Conservation (phyloP, 441 rosid species). For the Croton setiger region DNA sequence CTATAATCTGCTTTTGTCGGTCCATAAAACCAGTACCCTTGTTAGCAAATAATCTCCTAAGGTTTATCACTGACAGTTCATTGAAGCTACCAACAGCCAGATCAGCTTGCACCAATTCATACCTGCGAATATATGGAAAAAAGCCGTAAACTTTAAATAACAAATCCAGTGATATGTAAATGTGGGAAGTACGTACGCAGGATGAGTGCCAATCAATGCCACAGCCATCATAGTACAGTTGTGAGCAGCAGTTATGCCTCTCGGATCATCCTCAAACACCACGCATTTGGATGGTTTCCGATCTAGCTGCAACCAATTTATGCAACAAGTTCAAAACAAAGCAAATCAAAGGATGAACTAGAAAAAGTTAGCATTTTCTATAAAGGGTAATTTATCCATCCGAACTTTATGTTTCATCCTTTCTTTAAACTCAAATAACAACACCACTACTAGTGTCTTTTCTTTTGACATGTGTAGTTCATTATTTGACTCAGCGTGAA, state of each 20-base stretch:
- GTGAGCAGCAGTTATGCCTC: slow-evolving; percentile 92
- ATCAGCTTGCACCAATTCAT: slow-evolving; percentile 92
- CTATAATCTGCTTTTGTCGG: slow-evolving; percentile 72
- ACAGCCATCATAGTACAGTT: slow-evolving; percentile 99
- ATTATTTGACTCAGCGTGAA: neutral
- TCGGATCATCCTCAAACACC: slow-evolving; percentile 88
- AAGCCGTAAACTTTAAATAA: too few relatives aligned
- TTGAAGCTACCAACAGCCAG: slow-evolving; percentile 74
- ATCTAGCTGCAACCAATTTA: slow-evolving; percentile 59
- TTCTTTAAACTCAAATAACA: neutral
- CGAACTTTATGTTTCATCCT: neutral
- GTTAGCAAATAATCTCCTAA: slow-evolving; percentile 81
- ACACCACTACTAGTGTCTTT: neutral
- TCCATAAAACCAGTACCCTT: slow-evolving; percentile 92
- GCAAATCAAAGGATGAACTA: slow-evolving; percentile 1
- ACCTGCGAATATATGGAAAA: slow-evolving; percentile 42
- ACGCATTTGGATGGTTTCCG: slow-evolving; percentile 93
- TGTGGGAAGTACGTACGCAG: slow-evolving; percentile 53
- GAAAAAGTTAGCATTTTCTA: neutral
- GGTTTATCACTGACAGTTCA: slow-evolving; percentile 91
- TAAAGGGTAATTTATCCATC: neutral
- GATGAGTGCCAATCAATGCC: slow-evolving; percentile 81
- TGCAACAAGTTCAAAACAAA: slow-evolving; percentile 4
- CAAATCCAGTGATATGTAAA: too few relatives aligned
- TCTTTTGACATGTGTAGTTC: neutral